These are phyloP conservation scores for Biscogniauxia mediterranea DNA, from an alignment of 2,329 filamentous ascomycete genomes.

Conservation along the genomic window DNA sequence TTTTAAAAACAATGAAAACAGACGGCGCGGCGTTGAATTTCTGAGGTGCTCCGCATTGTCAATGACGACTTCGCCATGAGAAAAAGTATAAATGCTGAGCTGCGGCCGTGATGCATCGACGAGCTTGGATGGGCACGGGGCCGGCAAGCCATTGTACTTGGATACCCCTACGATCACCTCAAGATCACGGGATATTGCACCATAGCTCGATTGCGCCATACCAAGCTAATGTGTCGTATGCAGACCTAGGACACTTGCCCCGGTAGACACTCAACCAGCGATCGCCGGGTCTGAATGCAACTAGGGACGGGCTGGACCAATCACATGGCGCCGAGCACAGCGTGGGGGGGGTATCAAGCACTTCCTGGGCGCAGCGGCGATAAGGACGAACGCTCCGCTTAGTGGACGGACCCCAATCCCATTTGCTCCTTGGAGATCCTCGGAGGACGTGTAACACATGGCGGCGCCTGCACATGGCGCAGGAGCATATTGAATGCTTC, in stretches of 20 bases:
- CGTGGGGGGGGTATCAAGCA: slow-evolving; percentile 12
- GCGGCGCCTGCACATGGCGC: neutral
- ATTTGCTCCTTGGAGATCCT: slow-evolving; percentile 6
- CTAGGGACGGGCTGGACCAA: slow-evolving; percentile 18
- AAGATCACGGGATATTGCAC: slow-evolving; percentile 62
- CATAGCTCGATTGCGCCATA: slow-evolving; percentile 45
- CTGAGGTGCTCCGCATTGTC: slow-evolving; percentile 28
- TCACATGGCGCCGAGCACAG: slow-evolving; percentile 12
- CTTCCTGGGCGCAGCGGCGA: slow-evolving; percentile 14
- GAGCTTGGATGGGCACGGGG: slow-evolving; percentile 21
- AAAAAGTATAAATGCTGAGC: slow-evolving; percentile 22
- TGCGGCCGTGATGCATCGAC: slow-evolving; percentile 21
- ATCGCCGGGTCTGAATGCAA: slow-evolving; percentile 22
- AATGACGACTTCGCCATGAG: slow-evolving; percentile 29
- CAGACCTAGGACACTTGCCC: slow-evolving; percentile 20
- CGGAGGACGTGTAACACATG: neutral
- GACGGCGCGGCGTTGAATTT: slow-evolving; percentile 12
- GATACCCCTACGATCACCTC: slow-evolving; percentile 26
- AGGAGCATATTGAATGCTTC: neutral
- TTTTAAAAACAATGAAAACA: slow-evolving; percentile 19
- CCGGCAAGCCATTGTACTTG: slow-evolving; percentile 9
- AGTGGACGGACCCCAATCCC: slow-evolving; percentile 13
- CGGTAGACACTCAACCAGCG: slow-evolving; percentile 18
- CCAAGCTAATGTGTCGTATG: slow-evolving; percentile 29
- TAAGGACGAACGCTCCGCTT: slow-evolving; percentile 21